Conservation (phyloP, 345 rosid genomes). For the Aethionema arabicum region DNA sequence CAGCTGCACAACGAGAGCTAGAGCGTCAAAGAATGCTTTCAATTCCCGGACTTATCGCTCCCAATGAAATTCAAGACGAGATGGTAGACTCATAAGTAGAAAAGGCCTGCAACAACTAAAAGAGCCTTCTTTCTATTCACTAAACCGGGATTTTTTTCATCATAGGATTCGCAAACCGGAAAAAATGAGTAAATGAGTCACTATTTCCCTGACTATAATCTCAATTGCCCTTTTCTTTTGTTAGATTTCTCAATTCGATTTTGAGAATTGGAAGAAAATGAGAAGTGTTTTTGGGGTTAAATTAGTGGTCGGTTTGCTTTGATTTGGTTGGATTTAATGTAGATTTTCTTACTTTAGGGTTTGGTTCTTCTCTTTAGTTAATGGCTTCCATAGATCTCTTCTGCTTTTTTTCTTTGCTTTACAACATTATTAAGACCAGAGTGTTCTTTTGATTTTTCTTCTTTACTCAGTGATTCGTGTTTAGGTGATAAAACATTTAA, state of each 20-base stretch:
- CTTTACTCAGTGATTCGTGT: slow-evolving; percentile 17
- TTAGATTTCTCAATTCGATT: slow-evolving; percentile 17
- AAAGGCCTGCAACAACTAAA: slow-evolving; percentile 8
- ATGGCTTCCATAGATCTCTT: no score
- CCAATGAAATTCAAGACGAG: slow-evolving; percentile 80
- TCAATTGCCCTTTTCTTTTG: neutral
- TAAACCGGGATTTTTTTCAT: slow-evolving; percentile 1
- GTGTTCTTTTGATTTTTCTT: slow-evolving; percentile 1
- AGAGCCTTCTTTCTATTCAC: neutral
- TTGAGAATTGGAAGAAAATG: slow-evolving; percentile 22
- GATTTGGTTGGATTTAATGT: slow-evolving; percentile 24
- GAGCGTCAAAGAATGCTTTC: slow-evolving; percentile 77
- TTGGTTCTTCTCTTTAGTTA: slow-evolving; percentile 10
- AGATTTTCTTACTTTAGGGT: slow-evolving; percentile 27
- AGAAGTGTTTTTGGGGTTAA: slow-evolving; percentile 21
- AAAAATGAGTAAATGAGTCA: slow-evolving; percentile 5
- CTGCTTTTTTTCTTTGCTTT: slow-evolving; percentile 9
- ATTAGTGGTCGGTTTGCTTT: slow-evolving; percentile 23
- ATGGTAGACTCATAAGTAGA: slow-evolving; percentile 63
- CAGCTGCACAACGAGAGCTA: slow-evolving; percentile 71
- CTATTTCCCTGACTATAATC: slow-evolving; percentile 20
- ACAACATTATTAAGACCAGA: slow-evolving; percentile 9
- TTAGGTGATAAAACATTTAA: slow-evolving; percentile 8
- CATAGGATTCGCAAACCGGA: slow-evolving; percentile 18
- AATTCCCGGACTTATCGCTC: slow-evolving; percentile 78